phyloP scores from a whole-genome alignment of 202 grass and related monocot species.

The Panicum virgatum region DNA sequence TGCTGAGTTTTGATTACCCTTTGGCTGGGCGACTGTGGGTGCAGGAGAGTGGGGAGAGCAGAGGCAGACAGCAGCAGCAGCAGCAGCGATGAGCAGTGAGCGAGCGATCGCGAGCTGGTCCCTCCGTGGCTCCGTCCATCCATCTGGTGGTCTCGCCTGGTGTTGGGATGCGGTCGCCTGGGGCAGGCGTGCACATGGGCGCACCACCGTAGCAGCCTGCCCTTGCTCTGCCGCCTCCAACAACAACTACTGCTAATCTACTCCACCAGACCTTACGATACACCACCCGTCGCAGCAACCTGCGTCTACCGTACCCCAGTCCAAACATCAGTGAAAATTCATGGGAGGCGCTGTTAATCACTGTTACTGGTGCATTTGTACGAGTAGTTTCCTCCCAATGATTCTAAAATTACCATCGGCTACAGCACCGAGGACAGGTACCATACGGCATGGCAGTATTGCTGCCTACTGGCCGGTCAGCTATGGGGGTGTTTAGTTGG shows the following conservation, averaged over 20 bases:
- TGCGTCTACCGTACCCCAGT: background rate
- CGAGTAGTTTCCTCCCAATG: background rate
- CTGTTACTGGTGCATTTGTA: background rate
- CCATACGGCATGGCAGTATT: background rate
- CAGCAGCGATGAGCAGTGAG: background rate
- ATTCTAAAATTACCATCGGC: background rate
- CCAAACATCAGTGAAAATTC: background rate
- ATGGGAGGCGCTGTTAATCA: background rate
- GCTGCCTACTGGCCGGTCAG: slow-evolving; percentile 10
- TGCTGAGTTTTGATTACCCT: slow-evolving; percentile 12
- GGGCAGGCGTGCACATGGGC: slow-evolving; percentile 50
- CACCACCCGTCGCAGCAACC: background rate
- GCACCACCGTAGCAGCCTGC: background rate
- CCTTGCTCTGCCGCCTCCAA: background rate
- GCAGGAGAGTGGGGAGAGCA: background rate
- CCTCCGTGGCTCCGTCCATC: too few relatives aligned
- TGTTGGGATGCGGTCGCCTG: slow-evolving; percentile 59
- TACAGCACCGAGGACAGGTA: background rate
- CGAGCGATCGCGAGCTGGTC: slow-evolving; percentile 33
- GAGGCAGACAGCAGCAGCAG: too few relatives aligned
- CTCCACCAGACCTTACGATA: background rate
- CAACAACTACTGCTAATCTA: background rate
- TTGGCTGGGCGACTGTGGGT: background rate
- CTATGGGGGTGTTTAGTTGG: too few relatives aligned
- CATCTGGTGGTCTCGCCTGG: slow-evolving; percentile 43